Base-by-base conservation (phyloP, 2,329 filamentous ascomycete species). In the Sclerotiophoma versabilis region DNA sequence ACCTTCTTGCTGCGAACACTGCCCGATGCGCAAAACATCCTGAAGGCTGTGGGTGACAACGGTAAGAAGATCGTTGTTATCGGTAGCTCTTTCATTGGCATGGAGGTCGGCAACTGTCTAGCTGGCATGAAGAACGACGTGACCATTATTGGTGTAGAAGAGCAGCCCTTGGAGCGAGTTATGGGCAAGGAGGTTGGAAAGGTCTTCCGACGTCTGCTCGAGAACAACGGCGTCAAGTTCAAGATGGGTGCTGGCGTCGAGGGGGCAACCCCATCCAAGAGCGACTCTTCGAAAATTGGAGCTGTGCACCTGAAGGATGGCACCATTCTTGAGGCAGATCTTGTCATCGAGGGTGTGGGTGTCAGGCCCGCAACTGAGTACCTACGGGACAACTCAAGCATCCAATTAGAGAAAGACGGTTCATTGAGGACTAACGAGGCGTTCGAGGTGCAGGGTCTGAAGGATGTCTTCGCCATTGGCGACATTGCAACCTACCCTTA, bases 401-500 rank as follows among this genome's bases (percentile, higher is more conserved):
- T 97, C 25, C 76, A 81, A 22, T 84, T 98, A 1, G 87, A 93
- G 64, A 80, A 89, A 33, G 95, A 99, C 68, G 92, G 92, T n/a
- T 96, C 92, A 1, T 68, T 99, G 49, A 84, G 83, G 67, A 92
- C 91, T 0, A 88, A 97, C 72, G 88, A 92, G 67, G 83, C 85
- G 46, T 97, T 95, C 75, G 82, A 86, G 8, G 88, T 98, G 1
- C 79, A 83, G 1, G 91, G 90, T 0, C 76, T 95, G 4, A 83
- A 89, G 66, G 89, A 93, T 62, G 92, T 97, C 45, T 99, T 91
- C 71, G 95, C 95, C 12, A 86, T 99, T 57, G 93, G 93, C 46
- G 95, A 99, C 73, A 98, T 99, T 58, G 93, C 95, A 11, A 93
- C 90, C 0, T 97, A 92, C 75, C 95, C 95, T 0, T 99, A 99